These are phyloP conservation scores for Xylaria intraflava DNA, from an alignment of 495 filamentous ascomycete genomes.

Conservation along the genomic window DNA sequence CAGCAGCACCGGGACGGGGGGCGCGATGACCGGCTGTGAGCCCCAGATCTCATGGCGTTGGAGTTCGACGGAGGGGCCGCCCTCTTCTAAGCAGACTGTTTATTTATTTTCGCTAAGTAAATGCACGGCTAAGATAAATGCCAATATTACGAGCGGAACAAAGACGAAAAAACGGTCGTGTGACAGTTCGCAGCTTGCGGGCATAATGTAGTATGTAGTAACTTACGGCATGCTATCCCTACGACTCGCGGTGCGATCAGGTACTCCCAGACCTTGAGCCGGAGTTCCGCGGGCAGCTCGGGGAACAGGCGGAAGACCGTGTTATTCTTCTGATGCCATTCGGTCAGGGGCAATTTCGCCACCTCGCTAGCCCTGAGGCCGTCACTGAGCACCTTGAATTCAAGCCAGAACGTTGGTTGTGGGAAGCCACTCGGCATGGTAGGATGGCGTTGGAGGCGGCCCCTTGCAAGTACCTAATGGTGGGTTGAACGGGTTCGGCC, in stretches of 20 bases:
- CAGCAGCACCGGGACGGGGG: conserved; percentile 32
- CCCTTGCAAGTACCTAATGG: background rate
- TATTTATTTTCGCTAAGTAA: background rate
- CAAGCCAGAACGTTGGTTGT: conserved; percentile 26
- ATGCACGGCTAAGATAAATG: background rate
- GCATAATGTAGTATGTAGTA: background rate
- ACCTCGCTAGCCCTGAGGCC: conserved; percentile 20
- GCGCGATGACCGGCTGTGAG: background rate
- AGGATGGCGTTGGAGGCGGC: background rate
- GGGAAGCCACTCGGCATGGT: background rate
- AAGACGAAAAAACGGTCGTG: conserved; percentile 7
- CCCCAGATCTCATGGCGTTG: conserved; percentile 2
- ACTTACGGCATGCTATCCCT: conserved; percentile 23
- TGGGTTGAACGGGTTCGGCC: background rate
- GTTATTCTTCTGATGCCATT: conserved; percentile 8
- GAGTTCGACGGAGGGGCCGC: background rate
- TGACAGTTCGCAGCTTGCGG: background rate
- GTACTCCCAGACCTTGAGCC: conserved; percentile 40
- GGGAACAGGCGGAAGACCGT: conserved; percentile 32
- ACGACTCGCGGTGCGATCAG: conserved; percentile 35
- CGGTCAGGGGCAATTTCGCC: conserved; percentile 11
- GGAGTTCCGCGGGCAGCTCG: conserved; percentile 39
- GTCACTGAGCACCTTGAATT: conserved; percentile 33
- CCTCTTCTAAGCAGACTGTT: background rate
- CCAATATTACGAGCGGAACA: background rate